Percentiles rank a stretch among this genome's conserved stretches.
These are phyloP conservation scores for Leccinum fuscescens DNA, from an alignment of 1,284 basidiomycete species.

Conservation along the genomic window DNA sequence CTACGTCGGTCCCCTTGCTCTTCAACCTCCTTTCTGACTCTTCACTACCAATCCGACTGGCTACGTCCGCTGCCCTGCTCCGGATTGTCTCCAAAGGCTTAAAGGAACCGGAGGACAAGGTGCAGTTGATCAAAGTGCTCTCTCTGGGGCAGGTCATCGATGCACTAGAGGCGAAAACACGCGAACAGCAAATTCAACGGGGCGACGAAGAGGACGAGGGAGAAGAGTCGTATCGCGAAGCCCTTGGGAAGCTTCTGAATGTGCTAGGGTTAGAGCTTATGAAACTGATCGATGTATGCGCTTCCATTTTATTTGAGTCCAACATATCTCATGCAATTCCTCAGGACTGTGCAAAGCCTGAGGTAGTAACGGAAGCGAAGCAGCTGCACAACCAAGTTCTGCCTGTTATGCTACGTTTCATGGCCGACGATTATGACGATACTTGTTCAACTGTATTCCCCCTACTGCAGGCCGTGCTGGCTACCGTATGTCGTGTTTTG, in stretches of 20 bases:
- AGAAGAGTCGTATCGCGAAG: slow-evolving; percentile 86
- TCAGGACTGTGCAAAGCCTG: slow-evolving; percentile 62
- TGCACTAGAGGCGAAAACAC: slow-evolving; percentile 76
- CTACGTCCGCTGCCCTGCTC: slow-evolving; percentile 77
- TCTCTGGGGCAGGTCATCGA: slow-evolving; percentile 80
- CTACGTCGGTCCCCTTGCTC: slow-evolving; percentile 82
- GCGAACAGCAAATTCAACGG: slow-evolving; percentile 63
- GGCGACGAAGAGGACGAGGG: slow-evolving; percentile 71
- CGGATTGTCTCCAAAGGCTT: slow-evolving; percentile 91
- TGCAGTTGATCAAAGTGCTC: slow-evolving; percentile 88
- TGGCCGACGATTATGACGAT: slow-evolving; percentile 88
- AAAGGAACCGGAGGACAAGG: slow-evolving; percentile 88
- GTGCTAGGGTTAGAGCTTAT: slow-evolving; percentile 81
- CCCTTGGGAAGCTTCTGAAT: slow-evolving; percentile 84
- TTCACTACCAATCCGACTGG: slow-evolving; percentile 77
- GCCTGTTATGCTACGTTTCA: slow-evolving; percentile 84
- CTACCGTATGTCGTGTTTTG: slow-evolving; percentile 53
- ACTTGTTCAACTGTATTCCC: slow-evolving; percentile 84
- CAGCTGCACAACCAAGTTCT: slow-evolving; percentile 69
- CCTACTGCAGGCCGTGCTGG: slow-evolving; percentile 73
- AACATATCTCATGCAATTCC: slow-evolving; percentile 7
- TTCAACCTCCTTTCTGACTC: slow-evolving; percentile 84
- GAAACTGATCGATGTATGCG: slow-evolving; percentile 75
- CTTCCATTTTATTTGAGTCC: slow-evolving; percentile 2
- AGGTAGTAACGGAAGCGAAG: slow-evolving; percentile 68